Evolutionary conservation across 2,329 filamentous ascomycete species (phyloP).

Genomic region (Chrysosphaeria jannelii): DNA sequence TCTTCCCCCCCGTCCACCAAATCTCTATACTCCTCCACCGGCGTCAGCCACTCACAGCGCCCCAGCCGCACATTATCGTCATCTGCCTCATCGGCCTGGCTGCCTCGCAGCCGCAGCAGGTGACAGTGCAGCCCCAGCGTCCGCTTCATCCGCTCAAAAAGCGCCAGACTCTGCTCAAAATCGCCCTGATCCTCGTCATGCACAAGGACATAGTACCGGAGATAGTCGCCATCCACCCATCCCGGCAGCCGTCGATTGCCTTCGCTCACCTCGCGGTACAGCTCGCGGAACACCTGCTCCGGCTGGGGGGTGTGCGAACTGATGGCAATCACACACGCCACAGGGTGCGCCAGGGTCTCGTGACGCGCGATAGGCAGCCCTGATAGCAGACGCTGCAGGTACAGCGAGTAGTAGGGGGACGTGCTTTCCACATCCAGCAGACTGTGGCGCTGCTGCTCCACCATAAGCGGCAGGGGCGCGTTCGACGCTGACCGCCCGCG

Average conservation of each 20-base stretch:
- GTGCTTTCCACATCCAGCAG: conserved; percentile 17
- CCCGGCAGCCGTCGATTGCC: conserved; percentile 43
- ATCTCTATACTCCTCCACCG: conserved; percentile 52
- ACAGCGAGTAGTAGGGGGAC: conserved; percentile 62
- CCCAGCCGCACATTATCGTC: conserved; percentile 69
- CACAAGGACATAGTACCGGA: conserved; percentile 85
- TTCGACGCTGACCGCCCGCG: no score
- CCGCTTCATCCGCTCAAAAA: conserved; percentile 99
- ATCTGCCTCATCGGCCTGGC: conserved; percentile 62
- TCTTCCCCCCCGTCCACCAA: conserved; percentile 27
- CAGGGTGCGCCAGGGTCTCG: conserved; percentile 83
- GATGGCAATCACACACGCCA: conserved; percentile 81
- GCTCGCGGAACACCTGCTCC: conserved; percentile 55
- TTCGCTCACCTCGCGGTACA: conserved; percentile 63
- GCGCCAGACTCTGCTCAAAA: conserved; percentile 57
- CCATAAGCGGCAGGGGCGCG: no score
- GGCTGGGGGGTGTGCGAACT: conserved; percentile 63
- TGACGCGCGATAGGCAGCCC: conserved; percentile 51
- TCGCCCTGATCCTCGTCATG: conserved; percentile 93
- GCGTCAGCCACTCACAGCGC: conserved; percentile 65
- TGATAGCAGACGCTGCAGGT: conserved; percentile 57
- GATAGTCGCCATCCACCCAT: conserved; percentile 76
- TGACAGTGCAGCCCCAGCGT: conserved; percentile 92
- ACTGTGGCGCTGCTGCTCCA: conserved; percentile 8
- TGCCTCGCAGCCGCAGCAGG: conserved; percentile 56